Evolutionary conservation across 2,329 filamentous ascomycete species (phyloP).

Genomic region (Onygenales sp.): DNA sequence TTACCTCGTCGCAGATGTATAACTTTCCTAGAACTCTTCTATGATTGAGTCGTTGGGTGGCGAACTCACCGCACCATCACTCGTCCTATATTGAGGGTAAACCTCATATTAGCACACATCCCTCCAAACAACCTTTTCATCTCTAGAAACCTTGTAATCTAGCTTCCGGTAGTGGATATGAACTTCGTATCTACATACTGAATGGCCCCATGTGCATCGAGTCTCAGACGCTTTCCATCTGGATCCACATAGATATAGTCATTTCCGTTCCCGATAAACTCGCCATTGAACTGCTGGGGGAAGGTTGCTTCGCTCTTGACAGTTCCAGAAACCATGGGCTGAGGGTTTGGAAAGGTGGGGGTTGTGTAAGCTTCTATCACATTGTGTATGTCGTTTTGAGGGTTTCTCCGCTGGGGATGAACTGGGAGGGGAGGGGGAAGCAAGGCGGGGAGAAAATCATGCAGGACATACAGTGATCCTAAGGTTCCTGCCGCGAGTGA

Average conservation of each 20-base stretch:
- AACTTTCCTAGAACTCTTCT: background rate
- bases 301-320: slow-evolving; percentile 28
- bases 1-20: slow-evolving; percentile 14
- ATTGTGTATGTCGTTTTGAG: background rate
- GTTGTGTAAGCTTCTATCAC: background rate
- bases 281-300: slow-evolving; percentile 27
- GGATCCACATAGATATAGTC: slow-evolving; percentile 36
- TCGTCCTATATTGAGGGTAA: slow-evolving; percentile 15
- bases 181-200: slow-evolving; percentile 14
- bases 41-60: background rate
- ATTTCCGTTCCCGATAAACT: slow-evolving; percentile 28
- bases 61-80: slow-evolving; percentile 23
- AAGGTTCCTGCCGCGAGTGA: slow-evolving; percentile 25
- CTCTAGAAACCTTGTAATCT: too few species aligned
- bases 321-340: slow-evolving; percentile 30
- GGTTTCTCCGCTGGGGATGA: too few species aligned
- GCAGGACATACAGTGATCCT: slow-evolving; percentile 26
- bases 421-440: background rate
- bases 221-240: slow-evolving; percentile 28
- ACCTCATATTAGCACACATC: background rate
- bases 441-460: background rate
- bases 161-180: too few species aligned
- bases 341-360: background rate
- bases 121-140: background rate
- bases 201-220: slow-evolving; percentile 31